Evolutionary conservation across 352 stramenopile genomes (phyloP).

Genomic region (Phytopythium aichiense): DNA sequence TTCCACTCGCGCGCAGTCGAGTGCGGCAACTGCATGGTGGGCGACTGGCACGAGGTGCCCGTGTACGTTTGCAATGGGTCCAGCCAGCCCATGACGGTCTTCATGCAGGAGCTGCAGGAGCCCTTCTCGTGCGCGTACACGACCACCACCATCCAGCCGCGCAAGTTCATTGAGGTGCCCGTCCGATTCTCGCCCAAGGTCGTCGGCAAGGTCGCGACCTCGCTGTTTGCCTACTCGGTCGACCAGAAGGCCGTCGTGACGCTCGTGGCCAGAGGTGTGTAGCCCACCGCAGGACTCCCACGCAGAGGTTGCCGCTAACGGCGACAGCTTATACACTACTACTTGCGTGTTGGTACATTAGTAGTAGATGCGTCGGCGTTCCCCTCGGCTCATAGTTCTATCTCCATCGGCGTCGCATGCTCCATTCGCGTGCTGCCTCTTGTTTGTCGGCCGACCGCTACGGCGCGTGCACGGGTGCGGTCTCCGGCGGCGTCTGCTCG

Average conservation of each 20-base stretch:
- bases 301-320: not conserved
- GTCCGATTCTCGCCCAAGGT: slow-evolving; percentile 75
- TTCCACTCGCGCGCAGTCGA: slow-evolving; percentile 84
- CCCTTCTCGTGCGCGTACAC: slow-evolving; percentile 74
- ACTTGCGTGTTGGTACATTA: slow-evolving; percentile 1
- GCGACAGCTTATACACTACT: not conserved
- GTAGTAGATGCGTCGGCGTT: not conserved
- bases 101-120: slow-evolving; percentile 72
- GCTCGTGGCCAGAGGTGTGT: slow-evolving; percentile 66
- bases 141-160: slow-evolving; percentile 72
- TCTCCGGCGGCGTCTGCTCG: slow-evolving; percentile 23
- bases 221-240: slow-evolving; percentile 76
- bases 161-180: slow-evolving; percentile 84
- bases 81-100: slow-evolving; percentile 75
- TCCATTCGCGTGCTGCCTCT: not conserved
- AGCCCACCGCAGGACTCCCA: not conserved
- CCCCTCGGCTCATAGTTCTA: not conserved
- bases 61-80: slow-evolving; percentile 88
- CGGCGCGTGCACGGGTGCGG: not conserved
- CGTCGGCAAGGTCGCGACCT: slow-evolving; percentile 78
- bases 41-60: slow-evolving; percentile 71
- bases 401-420: not conserved
- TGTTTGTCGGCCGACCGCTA: not conserved
- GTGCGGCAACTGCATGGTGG: slow-evolving; percentile 67
- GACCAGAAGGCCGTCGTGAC: slow-evolving; percentile 77